phyloP scores from a whole-genome alignment of 805 yeast species.

The Candida ficus region DNA sequence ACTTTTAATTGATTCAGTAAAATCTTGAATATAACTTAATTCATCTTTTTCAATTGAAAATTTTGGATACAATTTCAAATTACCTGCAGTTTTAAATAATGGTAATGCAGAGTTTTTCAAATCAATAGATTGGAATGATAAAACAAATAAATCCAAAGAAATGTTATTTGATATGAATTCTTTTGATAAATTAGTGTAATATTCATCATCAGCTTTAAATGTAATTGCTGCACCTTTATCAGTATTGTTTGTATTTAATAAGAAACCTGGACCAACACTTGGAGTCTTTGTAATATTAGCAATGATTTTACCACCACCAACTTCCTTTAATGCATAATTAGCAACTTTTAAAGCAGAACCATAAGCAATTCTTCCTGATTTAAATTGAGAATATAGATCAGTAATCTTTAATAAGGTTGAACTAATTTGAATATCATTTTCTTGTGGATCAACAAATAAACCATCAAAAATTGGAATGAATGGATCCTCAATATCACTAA shows the following conservation, averaged over 20 bases:
- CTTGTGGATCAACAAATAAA: conserved; percentile 72
- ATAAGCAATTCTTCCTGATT: conserved; percentile 56
- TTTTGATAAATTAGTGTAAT: conserved; percentile 54
- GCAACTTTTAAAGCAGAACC: conserved; percentile 79
- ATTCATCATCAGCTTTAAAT: conserved; percentile 55
- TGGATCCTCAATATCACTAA: conserved; percentile 69
- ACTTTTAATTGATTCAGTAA: conserved; percentile 45
- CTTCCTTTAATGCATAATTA: conserved; percentile 47
- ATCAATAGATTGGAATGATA: conserved; percentile 62
- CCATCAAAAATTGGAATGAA: conserved; percentile 80
- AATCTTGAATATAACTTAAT: conserved; percentile 52
- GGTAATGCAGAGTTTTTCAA: conserved; percentile 67
- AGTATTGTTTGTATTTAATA: conserved; percentile 32
- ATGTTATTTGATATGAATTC: conserved; percentile 53
- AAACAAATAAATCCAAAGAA: conserved; percentile 73
- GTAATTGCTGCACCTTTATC: conserved; percentile 36
- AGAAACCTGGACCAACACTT: conserved; percentile 72
- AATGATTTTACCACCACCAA: conserved; percentile 83
- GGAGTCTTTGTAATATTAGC: conserved; percentile 68
- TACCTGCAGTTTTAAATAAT: conserved; percentile 67
- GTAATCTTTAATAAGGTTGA: conserved; percentile 62
- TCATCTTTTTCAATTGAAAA: conserved; percentile 71
- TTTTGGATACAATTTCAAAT: conserved; percentile 55
- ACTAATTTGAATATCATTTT: conserved; percentile 58
- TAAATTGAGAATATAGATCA: conserved; percentile 33